Percentiles rank a stretch among this genome's conserved stretches.
Evolutionary conservation across 1,284 basidiomycete species (phyloP).

Genomic region (Ganoderma boninense): DNA sequence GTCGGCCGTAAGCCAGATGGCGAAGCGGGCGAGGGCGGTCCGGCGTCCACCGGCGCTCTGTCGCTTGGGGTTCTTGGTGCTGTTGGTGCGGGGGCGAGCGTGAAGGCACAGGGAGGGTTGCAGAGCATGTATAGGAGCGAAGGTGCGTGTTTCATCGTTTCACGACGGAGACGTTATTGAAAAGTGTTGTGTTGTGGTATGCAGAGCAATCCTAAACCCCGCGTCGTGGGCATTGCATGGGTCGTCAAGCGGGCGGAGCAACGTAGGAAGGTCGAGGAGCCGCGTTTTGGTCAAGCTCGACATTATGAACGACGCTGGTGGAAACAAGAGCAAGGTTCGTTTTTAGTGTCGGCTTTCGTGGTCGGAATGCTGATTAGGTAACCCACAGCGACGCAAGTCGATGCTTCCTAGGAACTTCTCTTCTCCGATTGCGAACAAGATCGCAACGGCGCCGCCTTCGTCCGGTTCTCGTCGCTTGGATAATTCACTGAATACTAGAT

Average conservation of each 20-base stretch:
- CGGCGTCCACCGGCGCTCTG: slow-evolving; percentile 5
- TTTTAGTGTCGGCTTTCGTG: not conserved
- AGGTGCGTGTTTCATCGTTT: slow-evolving; percentile 48
- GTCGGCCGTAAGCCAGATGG: slow-evolving; percentile 19
- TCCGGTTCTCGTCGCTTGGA: slow-evolving; percentile 23
- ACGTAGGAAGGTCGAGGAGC: slow-evolving; percentile 70
- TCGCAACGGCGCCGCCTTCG: slow-evolving; percentile 21
- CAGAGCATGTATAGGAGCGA: slow-evolving; percentile 82
- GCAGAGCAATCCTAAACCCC: slow-evolving; percentile 73
- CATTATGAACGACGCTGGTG: slow-evolving; percentile 69
- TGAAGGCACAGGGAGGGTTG: slow-evolving; percentile 55
- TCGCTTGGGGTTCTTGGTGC: not conserved
- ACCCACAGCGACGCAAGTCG: slow-evolving; percentile 59
- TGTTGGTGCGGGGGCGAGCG: not conserved
- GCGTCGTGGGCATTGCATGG: slow-evolving; percentile 91
- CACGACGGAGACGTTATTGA: not conserved
- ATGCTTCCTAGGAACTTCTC: slow-evolving; percentile 72
- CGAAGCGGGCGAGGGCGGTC: not conserved
- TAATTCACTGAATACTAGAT: not conserved
- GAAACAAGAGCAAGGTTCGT: slow-evolving; percentile 61
- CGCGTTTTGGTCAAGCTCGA: slow-evolving; percentile 75
- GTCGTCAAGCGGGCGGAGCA: slow-evolving; percentile 87
- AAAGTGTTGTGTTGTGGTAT: slow-evolving; percentile 47
- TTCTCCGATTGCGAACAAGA: slow-evolving; percentile 14
- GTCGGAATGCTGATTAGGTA: slow-evolving; percentile 7